Conservation (phyloP, 129 eudicot genomes). For the Flaveria sonorensis region DNA sequence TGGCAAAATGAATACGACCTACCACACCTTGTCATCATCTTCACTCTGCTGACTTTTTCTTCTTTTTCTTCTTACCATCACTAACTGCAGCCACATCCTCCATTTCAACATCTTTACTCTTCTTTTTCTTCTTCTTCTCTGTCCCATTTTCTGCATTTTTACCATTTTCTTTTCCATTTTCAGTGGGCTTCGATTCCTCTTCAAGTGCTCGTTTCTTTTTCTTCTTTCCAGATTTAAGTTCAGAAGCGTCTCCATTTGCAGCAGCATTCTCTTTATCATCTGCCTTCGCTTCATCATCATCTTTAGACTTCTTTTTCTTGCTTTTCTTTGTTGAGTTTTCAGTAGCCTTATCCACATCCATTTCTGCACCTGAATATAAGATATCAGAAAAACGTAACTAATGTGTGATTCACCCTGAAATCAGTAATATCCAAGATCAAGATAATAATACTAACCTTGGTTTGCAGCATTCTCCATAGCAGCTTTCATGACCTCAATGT, state of each 20-base stretch:
- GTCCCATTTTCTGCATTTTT: slow-evolving; percentile 56
- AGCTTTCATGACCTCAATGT: slow-evolving; percentile 86
- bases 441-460: slow-evolving; percentile 46
- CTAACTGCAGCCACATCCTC: slow-evolving; percentile 49
- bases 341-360: slow-evolving; percentile 53
- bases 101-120: slow-evolving; percentile 49
- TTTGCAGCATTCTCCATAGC: slow-evolving; percentile 59
- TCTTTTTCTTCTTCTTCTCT: slow-evolving; percentile 66
- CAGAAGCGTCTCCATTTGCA: slow-evolving; percentile 57
- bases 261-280: slow-evolving; percentile 53
- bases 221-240: slow-evolving; percentile 63
- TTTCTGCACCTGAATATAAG: slow-evolving; percentile 42
- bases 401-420: not conserved
- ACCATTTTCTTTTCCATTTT: slow-evolving; percentile 38
- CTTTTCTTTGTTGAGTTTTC: slow-evolving; percentile 54
- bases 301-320: slow-evolving; percentile 81
- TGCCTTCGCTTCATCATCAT: slow-evolving; percentile 34
- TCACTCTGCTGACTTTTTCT: slow-evolving; percentile 45
- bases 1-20: slow-evolving; percentile 16
- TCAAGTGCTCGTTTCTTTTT: slow-evolving; percentile 66
- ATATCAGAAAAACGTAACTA: not conserved
- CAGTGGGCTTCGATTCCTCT: slow-evolving; percentile 33
- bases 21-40: slow-evolving; percentile 12
- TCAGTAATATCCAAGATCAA: not conserved
- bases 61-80: slow-evolving; percentile 77